These are phyloP conservation scores for Clarkia xantiana DNA, from an alignment of 345 rosid genomes.

Conservation along the genomic window DNA sequence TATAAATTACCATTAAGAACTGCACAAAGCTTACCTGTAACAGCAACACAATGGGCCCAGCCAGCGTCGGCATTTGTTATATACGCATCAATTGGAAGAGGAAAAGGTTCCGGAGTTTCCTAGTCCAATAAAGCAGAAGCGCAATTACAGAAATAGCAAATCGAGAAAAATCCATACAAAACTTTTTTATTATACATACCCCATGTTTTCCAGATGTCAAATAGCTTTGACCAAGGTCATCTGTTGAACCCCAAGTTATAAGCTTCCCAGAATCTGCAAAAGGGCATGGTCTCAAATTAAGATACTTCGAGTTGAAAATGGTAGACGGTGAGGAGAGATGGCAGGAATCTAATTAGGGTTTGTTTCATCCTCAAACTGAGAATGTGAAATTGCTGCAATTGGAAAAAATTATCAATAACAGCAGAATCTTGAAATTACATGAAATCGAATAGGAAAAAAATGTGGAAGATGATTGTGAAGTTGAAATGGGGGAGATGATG, in stretches of 20 bases:
- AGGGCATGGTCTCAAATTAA: background rate
- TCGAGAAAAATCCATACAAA: background rate
- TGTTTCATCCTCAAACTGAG: too few relatives aligned
- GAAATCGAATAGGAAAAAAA: background rate
- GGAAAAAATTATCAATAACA: too few relatives aligned
- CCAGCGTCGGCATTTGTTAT: constrained; percentile 72
- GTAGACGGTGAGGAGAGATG: too few relatives aligned
- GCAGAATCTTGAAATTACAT: too few relatives aligned
- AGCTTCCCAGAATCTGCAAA: constrained; percentile 81
- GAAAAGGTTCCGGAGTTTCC: constrained; percentile 95
- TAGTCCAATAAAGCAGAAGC: constrained; percentile 14
- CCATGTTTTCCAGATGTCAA: constrained; percentile 94
- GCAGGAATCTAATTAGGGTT: too few relatives aligned
- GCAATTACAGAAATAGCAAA: constrained; percentile 4
- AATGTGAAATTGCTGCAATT: too few relatives aligned
- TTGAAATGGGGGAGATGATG: background rate
- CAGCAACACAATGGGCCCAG: constrained; percentile 96
- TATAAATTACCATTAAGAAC: background rate
- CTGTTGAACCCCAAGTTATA: constrained; percentile 97
- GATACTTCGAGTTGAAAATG: too few relatives aligned
- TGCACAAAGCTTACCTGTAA: constrained; percentile 41
- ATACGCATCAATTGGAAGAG: constrained; percentile 66
- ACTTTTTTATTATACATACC: constrained; percentile 20
- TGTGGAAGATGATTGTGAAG: background rate
- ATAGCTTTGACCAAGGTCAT: constrained; percentile 98